Evolutionary conservation across 2,329 filamentous ascomycete species (phyloP).

Genomic region (Lecanoromycetidae sp.): DNA sequence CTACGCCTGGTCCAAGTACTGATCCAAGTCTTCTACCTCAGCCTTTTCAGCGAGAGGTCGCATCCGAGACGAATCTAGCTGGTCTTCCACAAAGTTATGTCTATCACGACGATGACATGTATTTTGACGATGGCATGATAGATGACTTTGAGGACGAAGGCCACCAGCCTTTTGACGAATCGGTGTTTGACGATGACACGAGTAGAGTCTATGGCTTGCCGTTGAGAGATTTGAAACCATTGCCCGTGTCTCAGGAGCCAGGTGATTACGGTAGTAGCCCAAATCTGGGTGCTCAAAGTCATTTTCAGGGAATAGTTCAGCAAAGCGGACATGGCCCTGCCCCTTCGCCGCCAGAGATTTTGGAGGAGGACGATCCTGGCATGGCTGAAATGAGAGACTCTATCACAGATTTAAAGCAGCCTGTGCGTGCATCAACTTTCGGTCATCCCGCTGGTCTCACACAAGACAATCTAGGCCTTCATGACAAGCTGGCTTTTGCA

Average conservation of each 20-base stretch:
- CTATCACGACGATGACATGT: conserved; percentile 18
- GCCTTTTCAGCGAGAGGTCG: background rate
- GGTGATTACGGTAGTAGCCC: background rate
- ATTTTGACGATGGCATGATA: conserved; percentile 30
- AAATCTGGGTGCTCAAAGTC: background rate
- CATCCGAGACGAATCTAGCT: conserved; percentile 5
- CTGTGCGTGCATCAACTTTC: conserved; percentile 6
- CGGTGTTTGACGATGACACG: conserved; percentile 36
- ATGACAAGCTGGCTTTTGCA: conserved; percentile 72
- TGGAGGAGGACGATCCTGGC: conserved; percentile 23
- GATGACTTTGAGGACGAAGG: conserved; percentile 24
- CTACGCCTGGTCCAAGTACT: conserved; percentile 5
- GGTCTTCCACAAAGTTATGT: conserved; percentile 8
- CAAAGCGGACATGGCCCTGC: background rate
- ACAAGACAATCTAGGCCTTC: conserved; percentile 51
- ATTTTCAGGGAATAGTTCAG: too few species aligned
- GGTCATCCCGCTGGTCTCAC: conserved; percentile 29
- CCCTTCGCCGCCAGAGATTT: conserved; percentile 26
- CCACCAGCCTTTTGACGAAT: conserved; percentile 32
- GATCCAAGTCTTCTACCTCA: background rate
- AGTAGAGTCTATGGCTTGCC: conserved; percentile 33
- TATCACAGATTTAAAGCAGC: conserved; percentile 14
- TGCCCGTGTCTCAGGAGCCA: background rate
- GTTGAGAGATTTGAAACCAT: conserved; percentile 20
- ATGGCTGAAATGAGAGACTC: conserved; percentile 13